Conservation (phyloP, 140 eudicot species). For the Oenanthe javanica region DNA sequence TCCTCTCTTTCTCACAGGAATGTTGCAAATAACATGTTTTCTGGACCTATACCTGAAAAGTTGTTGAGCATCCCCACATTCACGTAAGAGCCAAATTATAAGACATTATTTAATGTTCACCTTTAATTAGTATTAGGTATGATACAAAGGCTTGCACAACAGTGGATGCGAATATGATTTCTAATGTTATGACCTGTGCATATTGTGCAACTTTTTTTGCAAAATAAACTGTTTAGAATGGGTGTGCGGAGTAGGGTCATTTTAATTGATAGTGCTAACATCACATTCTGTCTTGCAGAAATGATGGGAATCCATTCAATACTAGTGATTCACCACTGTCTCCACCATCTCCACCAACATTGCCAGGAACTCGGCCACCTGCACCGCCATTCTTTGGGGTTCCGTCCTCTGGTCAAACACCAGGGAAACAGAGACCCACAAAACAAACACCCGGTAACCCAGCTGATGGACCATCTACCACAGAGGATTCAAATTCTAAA, state of each 20-base stretch:
- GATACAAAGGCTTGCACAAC: background rate
- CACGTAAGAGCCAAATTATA: conserved; percentile 28
- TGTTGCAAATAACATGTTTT: conserved; percentile 60
- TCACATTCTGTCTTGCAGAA: conserved; percentile 28
- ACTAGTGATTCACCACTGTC: conserved; percentile 48
- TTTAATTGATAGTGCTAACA: background rate
- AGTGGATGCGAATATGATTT: background rate
- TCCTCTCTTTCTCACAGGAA: conserved; percentile 38
- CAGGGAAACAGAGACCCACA: conserved; percentile 39
- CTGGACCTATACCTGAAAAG: conserved; percentile 78
- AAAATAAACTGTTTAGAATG: background rate
- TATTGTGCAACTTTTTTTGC: background rate
- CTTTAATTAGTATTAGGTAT: background rate
- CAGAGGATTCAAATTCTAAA: conserved; percentile 37
- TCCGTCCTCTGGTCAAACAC: conserved; percentile 41
- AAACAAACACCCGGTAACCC: conserved; percentile 40
- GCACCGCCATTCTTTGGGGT: conserved; percentile 43
- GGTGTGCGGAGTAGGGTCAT: background rate
- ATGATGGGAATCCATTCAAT: conserved; percentile 65
- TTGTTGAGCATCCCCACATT: conserved; percentile 55
- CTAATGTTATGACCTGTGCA: background rate
- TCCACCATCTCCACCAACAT: conserved; percentile 53
- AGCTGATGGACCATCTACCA: conserved; percentile 57
- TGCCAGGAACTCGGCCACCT: conserved; percentile 23
- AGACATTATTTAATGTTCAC: background rate